These are phyloP conservation scores for Fusarium falciforme DNA, from an alignment of 2,329 filamentous ascomycete genomes.

Conservation along the genomic window DNA sequence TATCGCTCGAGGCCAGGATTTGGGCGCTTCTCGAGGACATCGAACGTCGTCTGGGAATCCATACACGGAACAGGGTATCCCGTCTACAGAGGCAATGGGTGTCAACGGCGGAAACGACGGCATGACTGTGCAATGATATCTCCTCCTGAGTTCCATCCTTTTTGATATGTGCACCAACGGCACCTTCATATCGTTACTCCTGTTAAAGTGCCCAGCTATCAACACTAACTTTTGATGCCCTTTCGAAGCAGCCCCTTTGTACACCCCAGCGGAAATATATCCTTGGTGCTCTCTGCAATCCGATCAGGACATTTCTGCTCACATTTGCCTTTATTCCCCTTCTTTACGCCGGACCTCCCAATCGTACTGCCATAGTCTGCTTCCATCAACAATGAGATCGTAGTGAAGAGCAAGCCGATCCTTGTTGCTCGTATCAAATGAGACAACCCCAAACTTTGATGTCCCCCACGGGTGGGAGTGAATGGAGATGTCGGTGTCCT, in stretches of 20 bases:
- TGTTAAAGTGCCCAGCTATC: not conserved
- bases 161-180: not conserved
- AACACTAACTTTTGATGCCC: too few relatives aligned
- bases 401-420: not conserved
- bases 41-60: not conserved
- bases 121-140: not conserved
- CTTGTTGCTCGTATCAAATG: not conserved
- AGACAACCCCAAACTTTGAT: not conserved
- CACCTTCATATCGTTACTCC: not conserved
- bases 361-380: not conserved
- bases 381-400: not conserved
- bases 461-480: not conserved
- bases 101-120: not conserved
- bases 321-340: accelerated
- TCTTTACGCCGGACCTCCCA: not conserved
- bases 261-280: too few relatives aligned
- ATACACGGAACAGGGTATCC: not conserved
- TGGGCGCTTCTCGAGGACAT: not conserved
- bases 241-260: too few relatives aligned
- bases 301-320: not conserved
- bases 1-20: not conserved
- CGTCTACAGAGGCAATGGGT: not conserved
- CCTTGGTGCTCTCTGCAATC: too few relatives aligned
- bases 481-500: not conserved
- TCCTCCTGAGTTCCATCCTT: too few relatives aligned